Conservation (phyloP, 768 basidiomycete species). For the Aureoboletus auriporus region DNA sequence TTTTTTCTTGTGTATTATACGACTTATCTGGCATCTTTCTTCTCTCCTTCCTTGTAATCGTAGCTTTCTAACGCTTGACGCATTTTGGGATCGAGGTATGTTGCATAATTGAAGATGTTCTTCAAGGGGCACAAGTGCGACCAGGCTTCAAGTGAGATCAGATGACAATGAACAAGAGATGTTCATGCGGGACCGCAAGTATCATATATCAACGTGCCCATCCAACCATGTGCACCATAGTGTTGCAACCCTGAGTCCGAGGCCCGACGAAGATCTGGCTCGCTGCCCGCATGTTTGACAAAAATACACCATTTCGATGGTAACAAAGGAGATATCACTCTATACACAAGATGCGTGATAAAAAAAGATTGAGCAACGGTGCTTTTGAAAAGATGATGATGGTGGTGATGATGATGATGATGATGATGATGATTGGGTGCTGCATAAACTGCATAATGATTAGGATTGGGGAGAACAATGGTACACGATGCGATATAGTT, state of each 20-base stretch:
- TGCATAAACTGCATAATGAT: neutral
- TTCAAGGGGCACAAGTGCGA: no score
- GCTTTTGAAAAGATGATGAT: neutral
- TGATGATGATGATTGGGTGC: neutral
- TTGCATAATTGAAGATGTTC: no score
- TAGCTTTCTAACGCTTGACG: neutral
- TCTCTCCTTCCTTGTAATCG: neutral
- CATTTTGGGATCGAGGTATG: neutral
- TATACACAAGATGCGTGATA: neutral
- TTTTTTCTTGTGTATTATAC: slow-evolving; percentile 17
- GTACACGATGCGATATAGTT: neutral
- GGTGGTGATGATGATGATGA: neutral
- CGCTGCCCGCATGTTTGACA: neutral
- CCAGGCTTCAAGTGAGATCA: no score
- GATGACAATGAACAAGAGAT: no score
- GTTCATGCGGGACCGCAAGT: neutral
- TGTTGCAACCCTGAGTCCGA: no score
- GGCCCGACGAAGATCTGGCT: no score
- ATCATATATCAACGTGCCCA: neutral
- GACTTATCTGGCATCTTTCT: slow-evolving; percentile 1
- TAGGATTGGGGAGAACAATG: neutral
- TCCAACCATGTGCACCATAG: no score
- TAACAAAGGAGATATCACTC: neutral
- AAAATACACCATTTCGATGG: neutral
- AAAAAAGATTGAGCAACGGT: neutral